Evolutionary conservation across 2,329 filamentous ascomycete species (phyloP).

Genomic region (Pezicula rhizophila): DNA sequence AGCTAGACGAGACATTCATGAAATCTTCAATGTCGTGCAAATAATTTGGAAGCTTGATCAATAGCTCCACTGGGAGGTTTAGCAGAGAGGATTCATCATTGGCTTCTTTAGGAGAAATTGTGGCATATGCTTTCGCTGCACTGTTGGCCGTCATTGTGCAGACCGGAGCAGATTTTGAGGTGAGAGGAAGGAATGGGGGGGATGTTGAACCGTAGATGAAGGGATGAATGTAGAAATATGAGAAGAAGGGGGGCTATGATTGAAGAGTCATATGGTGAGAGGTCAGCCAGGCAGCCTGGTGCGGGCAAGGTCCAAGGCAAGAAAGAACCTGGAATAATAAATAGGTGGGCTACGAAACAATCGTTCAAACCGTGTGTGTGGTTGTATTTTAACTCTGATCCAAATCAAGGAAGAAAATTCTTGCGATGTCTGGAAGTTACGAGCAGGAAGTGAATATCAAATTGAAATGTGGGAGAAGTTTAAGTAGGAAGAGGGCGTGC

Average conservation of each 20-base stretch:
- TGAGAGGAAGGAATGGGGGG: neutral
- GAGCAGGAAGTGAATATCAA: too few relatives aligned
- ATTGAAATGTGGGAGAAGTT: too few relatives aligned
- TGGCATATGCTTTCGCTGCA: neutral
- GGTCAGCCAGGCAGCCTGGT: neutral
- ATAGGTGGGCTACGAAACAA: neutral
- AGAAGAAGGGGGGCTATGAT: neutral
- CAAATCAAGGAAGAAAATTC: too few relatives aligned
- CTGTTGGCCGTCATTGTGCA: neutral
- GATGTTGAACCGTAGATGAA: neutral
- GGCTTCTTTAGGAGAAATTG: neutral
- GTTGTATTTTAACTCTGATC: too few relatives aligned
- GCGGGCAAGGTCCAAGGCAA: neutral
- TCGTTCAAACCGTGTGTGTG: too few relatives aligned
- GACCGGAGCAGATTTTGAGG: neutral
- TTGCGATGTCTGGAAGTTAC: too few relatives aligned
- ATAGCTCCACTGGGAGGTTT: neutral
- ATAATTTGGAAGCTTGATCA: neutral
- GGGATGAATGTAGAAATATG: neutral
- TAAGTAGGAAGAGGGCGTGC: too few relatives aligned
- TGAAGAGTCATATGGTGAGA: neutral
- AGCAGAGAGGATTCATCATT: neutral
- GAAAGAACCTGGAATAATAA: neutral
- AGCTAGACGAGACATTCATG: conserved; percentile 15
- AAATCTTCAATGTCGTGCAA: conserved; percentile 28